Evolutionary conservation across 805 yeast species (phyloP).

Genomic region (Priceomyces medius): DNA sequence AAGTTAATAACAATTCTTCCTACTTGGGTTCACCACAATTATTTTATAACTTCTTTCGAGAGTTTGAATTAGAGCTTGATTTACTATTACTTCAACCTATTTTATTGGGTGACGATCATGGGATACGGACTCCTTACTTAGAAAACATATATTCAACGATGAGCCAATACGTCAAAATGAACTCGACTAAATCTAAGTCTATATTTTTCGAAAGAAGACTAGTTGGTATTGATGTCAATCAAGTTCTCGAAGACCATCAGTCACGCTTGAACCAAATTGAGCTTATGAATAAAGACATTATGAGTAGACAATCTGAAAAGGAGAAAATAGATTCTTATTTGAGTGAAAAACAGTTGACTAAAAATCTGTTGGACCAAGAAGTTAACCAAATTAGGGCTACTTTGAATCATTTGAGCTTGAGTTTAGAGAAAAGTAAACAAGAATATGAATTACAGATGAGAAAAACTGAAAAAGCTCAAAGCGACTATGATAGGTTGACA

Average conservation of each 20-base stretch:
- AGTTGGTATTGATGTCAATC: slow-evolving; percentile 4
- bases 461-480: background rate
- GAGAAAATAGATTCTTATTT: slow-evolving; percentile 16
- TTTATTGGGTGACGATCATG: slow-evolving; percentile 82
- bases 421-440: slow-evolving; percentile 15
- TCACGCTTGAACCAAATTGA: slow-evolving; percentile 19
- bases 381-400: slow-evolving; percentile 18
- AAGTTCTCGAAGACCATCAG: slow-evolving; percentile 15
- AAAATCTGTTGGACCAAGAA: slow-evolving; percentile 23
- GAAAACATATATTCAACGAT: slow-evolving; percentile 81
- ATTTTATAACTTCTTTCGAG: slow-evolving; percentile 63
- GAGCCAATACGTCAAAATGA: slow-evolving; percentile 59
- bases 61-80: slow-evolving; percentile 60
- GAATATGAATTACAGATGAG: slow-evolving; percentile 4
- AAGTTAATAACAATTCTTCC: slow-evolving; percentile 21
- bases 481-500: background rate
- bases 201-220: slow-evolving; percentile 29
- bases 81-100: slow-evolving; percentile 81
- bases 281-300: slow-evolving; percentile 19
- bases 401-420: slow-evolving; percentile 16
- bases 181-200: slow-evolving; percentile 24
- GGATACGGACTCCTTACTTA: slow-evolving; percentile 84
- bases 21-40: slow-evolving; percentile 53
- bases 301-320: slow-evolving; percentile 15
- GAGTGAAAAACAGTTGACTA: slow-evolving; percentile 19